Conservation (phyloP, 805 yeast species). For the Metschnikowia chrysomelidarum region DNA sequence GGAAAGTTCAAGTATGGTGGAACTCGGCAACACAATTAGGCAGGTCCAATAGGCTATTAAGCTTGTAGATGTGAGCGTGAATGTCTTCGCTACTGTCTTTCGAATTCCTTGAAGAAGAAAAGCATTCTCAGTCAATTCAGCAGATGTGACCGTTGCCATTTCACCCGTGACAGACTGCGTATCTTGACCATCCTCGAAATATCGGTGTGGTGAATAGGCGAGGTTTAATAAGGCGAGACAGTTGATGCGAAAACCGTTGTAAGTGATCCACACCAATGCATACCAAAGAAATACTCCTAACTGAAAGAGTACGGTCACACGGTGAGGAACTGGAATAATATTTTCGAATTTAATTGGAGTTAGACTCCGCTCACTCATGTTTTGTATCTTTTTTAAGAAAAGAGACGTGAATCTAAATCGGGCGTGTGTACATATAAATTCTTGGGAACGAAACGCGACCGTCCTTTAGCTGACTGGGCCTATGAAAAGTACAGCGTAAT, state of each 20-base stretch:
- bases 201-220: conserved; percentile 37
- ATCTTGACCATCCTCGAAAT: conserved; percentile 19
- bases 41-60: conserved; percentile 20
- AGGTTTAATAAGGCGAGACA: conserved; percentile 43
- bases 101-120: conserved; percentile 35
- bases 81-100: conserved; percentile 27
- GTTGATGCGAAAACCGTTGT: conserved; percentile 40
- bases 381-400: too few relatives aligned
- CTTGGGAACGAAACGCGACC: too few relatives aligned
- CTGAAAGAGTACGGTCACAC: conserved; percentile 49
- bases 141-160: conserved; percentile 28
- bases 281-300: conserved; percentile 57
- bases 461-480: too few relatives aligned
- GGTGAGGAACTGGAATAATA: conserved; percentile 38
- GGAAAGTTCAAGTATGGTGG: conserved; percentile 3
- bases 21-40: conserved; percentile 5
- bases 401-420: too few relatives aligned
- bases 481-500: too few relatives aligned
- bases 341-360: conserved; percentile 22
- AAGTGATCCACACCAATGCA: conserved; percentile 40
- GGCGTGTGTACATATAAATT: too few relatives aligned
- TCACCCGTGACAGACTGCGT: conserved; percentile 30
- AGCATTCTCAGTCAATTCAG: conserved; percentile 31
- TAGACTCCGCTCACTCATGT: conserved; percentile 4
- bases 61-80: conserved; percentile 20